These are phyloP conservation scores for Halophytophthora polymorphica DNA, from an alignment of 352 stramenopile species.

Conservation along the genomic window DNA sequence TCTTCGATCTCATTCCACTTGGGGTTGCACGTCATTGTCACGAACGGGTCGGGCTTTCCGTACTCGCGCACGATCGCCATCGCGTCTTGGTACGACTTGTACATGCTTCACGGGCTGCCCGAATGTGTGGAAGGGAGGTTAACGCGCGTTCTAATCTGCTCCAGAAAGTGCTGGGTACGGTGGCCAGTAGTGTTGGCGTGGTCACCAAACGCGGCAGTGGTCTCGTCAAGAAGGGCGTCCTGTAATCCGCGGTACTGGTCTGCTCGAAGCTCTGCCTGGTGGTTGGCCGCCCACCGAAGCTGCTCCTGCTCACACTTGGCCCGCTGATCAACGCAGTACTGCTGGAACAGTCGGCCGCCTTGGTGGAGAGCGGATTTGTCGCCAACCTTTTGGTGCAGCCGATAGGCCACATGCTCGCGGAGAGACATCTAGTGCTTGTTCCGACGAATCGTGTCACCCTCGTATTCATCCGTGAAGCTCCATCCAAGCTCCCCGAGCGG, in stretches of 20 bases:
- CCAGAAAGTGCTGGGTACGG: constrained; percentile 1
- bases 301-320: constrained; percentile 6
- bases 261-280: constrained; percentile 1
- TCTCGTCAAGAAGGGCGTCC: constrained; percentile 3
- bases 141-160: not conserved
- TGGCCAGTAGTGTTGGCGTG: not conserved
- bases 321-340: constrained; percentile 7
- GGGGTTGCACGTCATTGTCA: constrained; percentile 44
- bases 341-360: constrained; percentile 9
- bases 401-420: constrained; percentile 5
- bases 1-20: constrained; percentile 35
- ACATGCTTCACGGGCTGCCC: too few relatives aligned
- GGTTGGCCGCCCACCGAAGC: not conserved
- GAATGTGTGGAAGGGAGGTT: not conserved
- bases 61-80: constrained; percentile 33
- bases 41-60: constrained; percentile 37
- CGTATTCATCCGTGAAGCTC: constrained; percentile 7
- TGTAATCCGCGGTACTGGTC: constrained; percentile 1
- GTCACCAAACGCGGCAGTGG: not conserved
- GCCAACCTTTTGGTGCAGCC: not conserved
- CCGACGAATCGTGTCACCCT: not conserved
- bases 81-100: constrained; percentile 24
- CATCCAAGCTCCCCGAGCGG: constrained; percentile 6
- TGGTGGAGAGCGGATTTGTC: constrained; percentile 1
- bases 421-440: constrained; percentile 5